Conservation (phyloP, 345 rosid genomes). For the Citrus glauca region DNA sequence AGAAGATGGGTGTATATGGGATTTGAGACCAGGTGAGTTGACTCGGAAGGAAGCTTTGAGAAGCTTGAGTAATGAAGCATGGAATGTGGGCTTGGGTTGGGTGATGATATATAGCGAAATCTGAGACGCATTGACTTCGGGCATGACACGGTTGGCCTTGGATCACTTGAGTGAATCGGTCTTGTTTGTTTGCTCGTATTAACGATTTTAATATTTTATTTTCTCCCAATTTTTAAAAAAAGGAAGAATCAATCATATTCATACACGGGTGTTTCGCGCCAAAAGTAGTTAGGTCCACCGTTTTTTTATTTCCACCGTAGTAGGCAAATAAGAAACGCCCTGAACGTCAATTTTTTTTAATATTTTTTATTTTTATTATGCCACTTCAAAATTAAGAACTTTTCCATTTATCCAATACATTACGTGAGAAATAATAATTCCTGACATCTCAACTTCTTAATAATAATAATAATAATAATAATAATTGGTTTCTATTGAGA, state of each 20-base stretch:
- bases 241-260: background rate
- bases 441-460: too few relatives aligned
- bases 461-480: too few relatives aligned
- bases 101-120: slow-evolving; percentile 10
- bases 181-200: background rate
- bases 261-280: background rate
- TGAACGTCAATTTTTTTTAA: too few relatives aligned
- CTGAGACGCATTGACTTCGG: slow-evolving; percentile 25
- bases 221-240: background rate
- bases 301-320: too few relatives aligned
- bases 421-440: too few relatives aligned
- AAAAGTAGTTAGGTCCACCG: background rate
- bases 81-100: slow-evolving; percentile 14
- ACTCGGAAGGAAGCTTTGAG: slow-evolving; percentile 13
- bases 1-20: slow-evolving; percentile 26
- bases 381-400: too few relatives aligned
- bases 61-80: slow-evolving; percentile 24
- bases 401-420: too few relatives aligned
- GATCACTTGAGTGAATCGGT: background rate
- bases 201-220: background rate
- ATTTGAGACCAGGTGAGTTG: slow-evolving; percentile 3
- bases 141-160: background rate
- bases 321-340: too few relatives aligned
- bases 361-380: too few relatives aligned
- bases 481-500: too few relatives aligned